Percentiles rank a stretch among this genome's conserved stretches.
Evolutionary conservation across 805 yeast species (phyloP).

Genomic region (Pichia cephalocereana): DNA sequence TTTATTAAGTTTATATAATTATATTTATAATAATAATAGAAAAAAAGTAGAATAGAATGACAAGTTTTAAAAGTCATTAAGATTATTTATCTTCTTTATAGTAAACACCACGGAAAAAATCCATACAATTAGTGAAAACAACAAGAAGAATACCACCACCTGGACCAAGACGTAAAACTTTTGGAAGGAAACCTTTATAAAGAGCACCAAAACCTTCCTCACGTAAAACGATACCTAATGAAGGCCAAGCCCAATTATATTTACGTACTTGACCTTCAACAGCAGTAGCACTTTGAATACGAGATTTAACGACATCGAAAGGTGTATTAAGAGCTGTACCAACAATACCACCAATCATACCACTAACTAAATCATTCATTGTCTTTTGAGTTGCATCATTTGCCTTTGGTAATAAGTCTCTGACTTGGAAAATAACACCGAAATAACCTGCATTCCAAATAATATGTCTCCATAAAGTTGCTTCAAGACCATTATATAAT

Average conservation of each 20-base stretch:
- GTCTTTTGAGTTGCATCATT: slow-evolving; percentile 65
- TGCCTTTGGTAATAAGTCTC: slow-evolving; percentile 71
- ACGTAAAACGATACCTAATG: slow-evolving; percentile 59
- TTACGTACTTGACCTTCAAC: slow-evolving; percentile 71
- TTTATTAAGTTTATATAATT: too few relatives aligned
- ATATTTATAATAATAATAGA: too few relatives aligned
- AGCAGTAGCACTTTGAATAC: slow-evolving; percentile 72
- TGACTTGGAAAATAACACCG: slow-evolving; percentile 86
- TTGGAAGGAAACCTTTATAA: slow-evolving; percentile 94
- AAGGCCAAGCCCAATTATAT: slow-evolving; percentile 88
- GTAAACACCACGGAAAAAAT: slow-evolving; percentile 67
- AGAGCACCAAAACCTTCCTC: slow-evolving; percentile 92
- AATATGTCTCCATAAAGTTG: slow-evolving; percentile 95
- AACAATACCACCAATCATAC: slow-evolving; percentile 92
- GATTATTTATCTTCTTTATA: slow-evolving; percentile 18
- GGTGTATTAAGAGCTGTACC: slow-evolving; percentile 97
- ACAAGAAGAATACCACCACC: slow-evolving; percentile 98
- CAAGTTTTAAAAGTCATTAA: neutral
- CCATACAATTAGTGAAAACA: slow-evolving; percentile 93
- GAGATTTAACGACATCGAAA: slow-evolving; percentile 92
- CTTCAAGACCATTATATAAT: slow-evolving; percentile 88
- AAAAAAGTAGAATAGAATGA: neutral
- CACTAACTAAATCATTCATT: slow-evolving; percentile 79
- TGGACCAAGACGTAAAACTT: slow-evolving; percentile 95
- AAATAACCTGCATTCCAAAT: slow-evolving; percentile 98